phyloP scores from a whole-genome alignment of 352 stramenopile species.

The Plasmopara halstedii region DNA sequence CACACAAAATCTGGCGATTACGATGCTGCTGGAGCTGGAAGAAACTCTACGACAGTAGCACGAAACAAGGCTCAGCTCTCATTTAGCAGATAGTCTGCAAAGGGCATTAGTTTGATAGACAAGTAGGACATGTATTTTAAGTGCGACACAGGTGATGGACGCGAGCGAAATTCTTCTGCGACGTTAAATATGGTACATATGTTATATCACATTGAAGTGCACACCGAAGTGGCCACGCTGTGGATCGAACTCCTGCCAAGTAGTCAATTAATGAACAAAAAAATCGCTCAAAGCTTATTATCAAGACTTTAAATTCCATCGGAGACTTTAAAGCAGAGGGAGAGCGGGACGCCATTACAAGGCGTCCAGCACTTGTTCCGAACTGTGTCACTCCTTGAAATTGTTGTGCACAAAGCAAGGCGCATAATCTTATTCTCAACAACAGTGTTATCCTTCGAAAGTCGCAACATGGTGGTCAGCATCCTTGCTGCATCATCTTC shows the following conservation, averaged over 20 bases:
- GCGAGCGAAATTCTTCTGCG: too few relatives aligned
- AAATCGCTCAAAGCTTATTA: not conserved
- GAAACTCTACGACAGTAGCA: not conserved
- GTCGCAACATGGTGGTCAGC: conserved; percentile 13
- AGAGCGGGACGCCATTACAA: conserved; percentile 11
- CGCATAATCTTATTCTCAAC: conserved; percentile 24
- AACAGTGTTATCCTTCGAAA: conserved; percentile 21
- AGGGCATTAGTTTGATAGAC: conserved; percentile 7
- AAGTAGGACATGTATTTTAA: conserved; percentile 4
- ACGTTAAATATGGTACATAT: too few relatives aligned
- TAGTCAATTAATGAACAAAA: not conserved
- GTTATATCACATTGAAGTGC: too few relatives aligned
- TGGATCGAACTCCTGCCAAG: too few relatives aligned
- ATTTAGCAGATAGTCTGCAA: not conserved
- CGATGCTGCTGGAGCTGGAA: not conserved
- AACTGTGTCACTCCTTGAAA: conserved; percentile 19
- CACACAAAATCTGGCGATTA: conserved; percentile 5
- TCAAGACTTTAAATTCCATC: not conserved
- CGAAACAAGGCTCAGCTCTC: conserved; percentile 4
- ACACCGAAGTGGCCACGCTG: conserved; percentile 7
- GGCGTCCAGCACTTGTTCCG: conserved; percentile 6
- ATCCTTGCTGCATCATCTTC: conserved; percentile 13
- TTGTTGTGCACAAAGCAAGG: conserved; percentile 6
- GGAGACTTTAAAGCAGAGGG: conserved; percentile 16
- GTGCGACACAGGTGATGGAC: conserved; percentile 1